Conservation (phyloP, 306 rosid species). For the Cicer bijugum region DNA sequence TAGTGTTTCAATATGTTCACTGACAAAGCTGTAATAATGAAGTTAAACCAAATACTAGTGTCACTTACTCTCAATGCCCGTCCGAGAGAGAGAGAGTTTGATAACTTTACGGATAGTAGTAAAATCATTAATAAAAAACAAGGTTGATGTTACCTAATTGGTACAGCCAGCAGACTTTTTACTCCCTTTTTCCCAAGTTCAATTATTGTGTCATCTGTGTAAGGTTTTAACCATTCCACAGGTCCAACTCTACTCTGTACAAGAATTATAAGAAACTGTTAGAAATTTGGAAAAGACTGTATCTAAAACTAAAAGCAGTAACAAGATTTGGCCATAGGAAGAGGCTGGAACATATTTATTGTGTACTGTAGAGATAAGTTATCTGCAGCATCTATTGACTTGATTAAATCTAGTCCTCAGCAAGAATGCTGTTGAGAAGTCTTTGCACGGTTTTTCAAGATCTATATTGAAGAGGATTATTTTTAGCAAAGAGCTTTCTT, state of each 20-base stretch:
- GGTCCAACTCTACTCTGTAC: slow-evolving; percentile 99
- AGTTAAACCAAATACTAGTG: slow-evolving; percentile 21
- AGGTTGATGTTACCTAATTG: slow-evolving; percentile 70
- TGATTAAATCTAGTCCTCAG: slow-evolving; percentile 26
- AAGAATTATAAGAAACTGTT: slow-evolving; percentile 38
- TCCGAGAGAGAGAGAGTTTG: slow-evolving; percentile 3
- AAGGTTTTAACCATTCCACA: slow-evolving; percentile 99
- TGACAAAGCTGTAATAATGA: slow-evolving; percentile 85
- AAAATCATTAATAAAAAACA: slow-evolving; percentile 6
- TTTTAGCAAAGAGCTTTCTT: slow-evolving; percentile 34
- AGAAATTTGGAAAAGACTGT: slow-evolving; percentile 30
- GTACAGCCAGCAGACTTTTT: slow-evolving; percentile 89
- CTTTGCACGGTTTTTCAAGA: not conserved
- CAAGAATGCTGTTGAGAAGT: slow-evolving; percentile 5
- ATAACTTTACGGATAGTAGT: slow-evolving; percentile 17
- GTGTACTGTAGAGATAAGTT: slow-evolving; percentile 18
- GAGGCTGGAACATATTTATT: slow-evolving; percentile 31
- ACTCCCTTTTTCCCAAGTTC: slow-evolving; percentile 93
- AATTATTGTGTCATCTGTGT: slow-evolving; percentile 91
- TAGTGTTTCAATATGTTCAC: slow-evolving; percentile 97
- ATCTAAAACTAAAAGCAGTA: slow-evolving; percentile 9
- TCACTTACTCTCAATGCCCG: not conserved
- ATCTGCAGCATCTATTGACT: slow-evolving; percentile 3
- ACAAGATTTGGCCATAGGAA: slow-evolving; percentile 29
- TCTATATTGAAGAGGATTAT: slow-evolving; percentile 10